These are phyloP conservation scores for Ustilago curta DNA, from an alignment of 1,284 basidiomycete genomes.

Conservation along the genomic window DNA sequence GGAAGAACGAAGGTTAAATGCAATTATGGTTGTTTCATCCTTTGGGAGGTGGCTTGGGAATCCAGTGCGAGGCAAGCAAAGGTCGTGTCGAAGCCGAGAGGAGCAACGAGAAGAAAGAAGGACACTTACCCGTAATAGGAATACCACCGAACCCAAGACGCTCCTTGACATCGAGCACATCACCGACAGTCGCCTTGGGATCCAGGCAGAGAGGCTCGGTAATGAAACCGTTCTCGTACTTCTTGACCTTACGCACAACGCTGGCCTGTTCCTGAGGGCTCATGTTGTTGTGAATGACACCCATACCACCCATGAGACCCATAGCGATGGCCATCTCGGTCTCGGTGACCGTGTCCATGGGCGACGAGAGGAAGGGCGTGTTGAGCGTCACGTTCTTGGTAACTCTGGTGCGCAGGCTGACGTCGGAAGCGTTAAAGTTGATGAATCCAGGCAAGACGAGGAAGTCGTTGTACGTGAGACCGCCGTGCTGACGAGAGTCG, in stretches of 20 bases:
- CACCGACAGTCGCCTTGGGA: slow-evolving; percentile 83
- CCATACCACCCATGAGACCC: slow-evolving; percentile 83
- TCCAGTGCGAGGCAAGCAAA: background rate
- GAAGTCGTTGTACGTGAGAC: slow-evolving; percentile 85
- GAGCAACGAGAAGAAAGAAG: background rate
- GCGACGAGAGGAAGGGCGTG: slow-evolving; percentile 96
- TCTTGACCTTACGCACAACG: slow-evolving; percentile 97
- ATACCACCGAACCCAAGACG: slow-evolving; percentile 95
- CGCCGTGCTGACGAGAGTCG: slow-evolving; percentile 87
- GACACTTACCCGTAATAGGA: slow-evolving; percentile 88
- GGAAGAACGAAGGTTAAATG: slow-evolving; percentile 87
- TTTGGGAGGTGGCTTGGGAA: slow-evolving; percentile 4
- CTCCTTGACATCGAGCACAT: slow-evolving; percentile 93
- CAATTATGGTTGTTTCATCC: slow-evolving; percentile 50
- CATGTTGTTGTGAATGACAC: slow-evolving; percentile 99
- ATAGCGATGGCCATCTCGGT: slow-evolving; percentile 88
- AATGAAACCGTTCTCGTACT: slow-evolving; percentile 96
- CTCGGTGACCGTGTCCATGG: slow-evolving; percentile 99
- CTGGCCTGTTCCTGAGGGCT: slow-evolving; percentile 86
- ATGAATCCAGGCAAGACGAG: slow-evolving; percentile 85
- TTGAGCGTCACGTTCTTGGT: slow-evolving; percentile 93
- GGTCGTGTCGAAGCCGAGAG: background rate
- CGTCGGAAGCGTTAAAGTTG: slow-evolving; percentile 85
- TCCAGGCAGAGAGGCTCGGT: slow-evolving; percentile 84
- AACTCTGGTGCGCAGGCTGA: slow-evolving; percentile 85